phyloP scores from a whole-genome alignment of 2,329 filamentous ascomycete genomes.

The Pyrenophora teres region DNA sequence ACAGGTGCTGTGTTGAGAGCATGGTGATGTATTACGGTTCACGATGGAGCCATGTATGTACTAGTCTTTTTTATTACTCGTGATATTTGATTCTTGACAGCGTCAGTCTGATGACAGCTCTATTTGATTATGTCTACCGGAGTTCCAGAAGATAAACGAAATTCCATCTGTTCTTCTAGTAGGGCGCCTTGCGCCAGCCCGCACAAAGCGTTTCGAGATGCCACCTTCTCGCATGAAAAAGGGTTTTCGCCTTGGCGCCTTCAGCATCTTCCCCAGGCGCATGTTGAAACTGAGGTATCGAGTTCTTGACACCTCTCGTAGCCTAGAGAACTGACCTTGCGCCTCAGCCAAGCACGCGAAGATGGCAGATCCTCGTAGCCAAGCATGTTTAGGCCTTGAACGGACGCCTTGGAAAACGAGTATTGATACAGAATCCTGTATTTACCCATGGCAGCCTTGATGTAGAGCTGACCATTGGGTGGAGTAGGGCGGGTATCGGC shows the following conservation, averaged over 20 bases:
- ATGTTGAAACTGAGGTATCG: conserved; percentile 21
- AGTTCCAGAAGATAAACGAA: neutral
- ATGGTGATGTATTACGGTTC: conserved; percentile 16
- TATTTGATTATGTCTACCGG: too few relatives aligned
- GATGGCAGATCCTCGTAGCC: conserved; percentile 29
- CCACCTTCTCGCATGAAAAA: conserved; percentile 18
- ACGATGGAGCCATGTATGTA: too few relatives aligned
- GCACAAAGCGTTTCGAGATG: conserved; percentile 16
- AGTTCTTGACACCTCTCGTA: conserved; percentile 19
- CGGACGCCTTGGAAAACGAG: conserved; percentile 8
- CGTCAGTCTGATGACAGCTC: too few relatives aligned
- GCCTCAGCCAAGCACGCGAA: conserved; percentile 21
- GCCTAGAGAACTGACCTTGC: conserved; percentile 6
- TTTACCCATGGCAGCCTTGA: conserved; percentile 12
- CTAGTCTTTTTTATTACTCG: too few relatives aligned
- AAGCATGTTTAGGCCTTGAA: conserved; percentile 25
- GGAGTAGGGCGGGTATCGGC: conserved; percentile 6
- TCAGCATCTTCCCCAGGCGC: conserved; percentile 14
- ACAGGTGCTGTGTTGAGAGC: too few relatives aligned
- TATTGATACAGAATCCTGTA: conserved; percentile 23
- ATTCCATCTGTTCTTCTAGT: neutral
- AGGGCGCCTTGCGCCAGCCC: neutral
- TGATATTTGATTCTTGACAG: too few relatives aligned
- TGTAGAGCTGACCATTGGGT: conserved; percentile 3
- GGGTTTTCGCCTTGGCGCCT: conserved; percentile 26